Base-by-base conservation (phyloP, 2,329 filamentous ascomycete species). In the Colletotrichum godetiae region DNA sequence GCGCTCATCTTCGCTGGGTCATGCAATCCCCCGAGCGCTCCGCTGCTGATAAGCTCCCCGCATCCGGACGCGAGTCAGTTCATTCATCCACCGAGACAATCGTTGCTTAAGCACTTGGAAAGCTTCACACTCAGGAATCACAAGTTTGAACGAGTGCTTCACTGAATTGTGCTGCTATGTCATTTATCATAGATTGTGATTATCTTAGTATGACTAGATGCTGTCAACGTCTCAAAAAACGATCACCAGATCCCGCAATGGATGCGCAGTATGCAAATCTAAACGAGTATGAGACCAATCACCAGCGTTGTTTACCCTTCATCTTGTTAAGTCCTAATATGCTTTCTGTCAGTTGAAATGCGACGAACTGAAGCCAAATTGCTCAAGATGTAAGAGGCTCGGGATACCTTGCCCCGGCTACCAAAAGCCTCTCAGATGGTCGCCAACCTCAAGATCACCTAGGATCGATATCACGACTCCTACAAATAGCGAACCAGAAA, bases 251-350 rank as follows among this genome's bases (percentile, higher is more conserved):
- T 70, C 61, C 19, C 67, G 67, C 12, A 67, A 70, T 42, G 67
- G 61, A 37, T 70, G 67, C 53, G 61, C 67, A 27, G 67, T 70
- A 7, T 70, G 67, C 62, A 70, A 67, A n/a, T 70, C 42, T 12
- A 70, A 70, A 55, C 31, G 62, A 31, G 68, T 70, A 57, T 4
- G 61, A 33, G 6, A 27, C 8, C 24, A 29, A 29, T 29, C 27
- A 5, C 27, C 27, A 1, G 46, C 7, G 6, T 22, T 15, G 4
- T 35, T 4, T 2, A 31, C 15, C 4, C 3, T 35, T 15, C 1
- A 24, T 27, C 11, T 0, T 24, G 33, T 8, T 12, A 15, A 13
- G 0, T 42, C 15, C 37, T 19, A n/a, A 46, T 15, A 13, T 3
- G 31, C 55, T 19, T 19, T 37, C 4, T 12, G 10, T 4, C 5